Conservation (phyloP, 78 protist species). For the Creolimax fragrantissima region DNA sequence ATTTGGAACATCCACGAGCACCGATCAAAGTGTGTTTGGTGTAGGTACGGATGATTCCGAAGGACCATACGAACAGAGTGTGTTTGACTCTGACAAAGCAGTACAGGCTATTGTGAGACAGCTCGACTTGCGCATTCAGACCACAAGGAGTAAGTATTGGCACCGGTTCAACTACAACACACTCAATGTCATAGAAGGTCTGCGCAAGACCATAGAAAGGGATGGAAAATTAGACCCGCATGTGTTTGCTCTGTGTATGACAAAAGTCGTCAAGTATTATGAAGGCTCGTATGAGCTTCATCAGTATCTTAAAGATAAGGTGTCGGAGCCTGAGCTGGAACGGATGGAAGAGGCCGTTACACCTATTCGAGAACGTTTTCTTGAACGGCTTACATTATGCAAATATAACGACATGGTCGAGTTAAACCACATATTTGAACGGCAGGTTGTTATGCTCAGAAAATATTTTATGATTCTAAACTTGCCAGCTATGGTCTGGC, state of each 20-base stretch:
- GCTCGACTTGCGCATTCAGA: background rate
- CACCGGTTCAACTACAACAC: background rate
- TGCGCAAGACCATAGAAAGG: background rate
- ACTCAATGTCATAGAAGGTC: background rate
- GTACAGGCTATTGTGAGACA: background rate
- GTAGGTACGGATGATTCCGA: background rate
- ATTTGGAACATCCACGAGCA: background rate
- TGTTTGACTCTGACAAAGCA: background rate
- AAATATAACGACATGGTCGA: background rate
- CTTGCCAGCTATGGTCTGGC: background rate
- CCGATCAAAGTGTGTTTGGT: background rate
- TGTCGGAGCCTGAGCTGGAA: background rate
- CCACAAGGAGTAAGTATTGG: background rate
- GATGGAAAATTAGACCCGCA: background rate
- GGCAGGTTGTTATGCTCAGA: background rate
- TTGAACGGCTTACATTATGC: background rate
- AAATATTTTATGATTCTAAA: background rate
- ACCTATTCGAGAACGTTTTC: background rate
- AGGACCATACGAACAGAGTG: background rate
- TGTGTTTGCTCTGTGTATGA: background rate
- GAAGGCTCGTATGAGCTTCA: background rate
- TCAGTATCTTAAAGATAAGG: background rate
- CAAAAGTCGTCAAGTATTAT: background rate
- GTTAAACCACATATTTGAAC: background rate
- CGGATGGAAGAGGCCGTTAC: background rate